Percentiles rank a stretch among this genome's conserved stretches.
Evolutionary conservation across 2,329 filamentous ascomycete genomes (phyloP).

Genomic region (Bipolaris gigantea): DNA sequence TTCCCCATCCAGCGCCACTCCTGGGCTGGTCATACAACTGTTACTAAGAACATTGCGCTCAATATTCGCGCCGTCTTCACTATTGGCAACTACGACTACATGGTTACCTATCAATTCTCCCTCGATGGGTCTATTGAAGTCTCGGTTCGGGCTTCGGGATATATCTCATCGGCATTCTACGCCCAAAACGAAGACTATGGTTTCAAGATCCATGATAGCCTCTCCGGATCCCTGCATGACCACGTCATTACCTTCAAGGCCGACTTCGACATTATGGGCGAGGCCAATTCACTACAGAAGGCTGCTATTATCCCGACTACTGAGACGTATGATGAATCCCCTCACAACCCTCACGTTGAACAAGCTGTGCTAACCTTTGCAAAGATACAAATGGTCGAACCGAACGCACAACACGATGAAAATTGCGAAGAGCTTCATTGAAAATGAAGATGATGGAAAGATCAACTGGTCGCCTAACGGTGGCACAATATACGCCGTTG

Average conservation of each 20-base stretch:
- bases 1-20: not conserved
- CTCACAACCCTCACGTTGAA: not conserved
- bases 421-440: not conserved
- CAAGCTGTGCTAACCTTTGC: not conserved
- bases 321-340: not conserved
- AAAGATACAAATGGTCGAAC: conserved; percentile 1
- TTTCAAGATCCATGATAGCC: not conserved
- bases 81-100: conserved; percentile 1
- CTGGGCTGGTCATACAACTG: not conserved
- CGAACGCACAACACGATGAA: not conserved
- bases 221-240: not conserved
- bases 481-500: not conserved
- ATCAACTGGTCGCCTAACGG: not conserved
- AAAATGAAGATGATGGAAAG: not conserved
- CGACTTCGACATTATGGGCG: not conserved
- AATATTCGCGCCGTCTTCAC: not conserved
- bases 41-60: not conserved
- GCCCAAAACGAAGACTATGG: not conserved
- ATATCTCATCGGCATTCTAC: not conserved
- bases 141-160: not conserved
- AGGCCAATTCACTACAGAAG: not conserved
- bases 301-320: not conserved
- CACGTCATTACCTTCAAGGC: conserved; percentile 1
- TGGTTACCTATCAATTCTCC: not conserved
- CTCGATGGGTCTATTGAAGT: not conserved